Base-by-base conservation (phyloP, 768 basidiomycete species). In the Calocera viscosa region DNA sequence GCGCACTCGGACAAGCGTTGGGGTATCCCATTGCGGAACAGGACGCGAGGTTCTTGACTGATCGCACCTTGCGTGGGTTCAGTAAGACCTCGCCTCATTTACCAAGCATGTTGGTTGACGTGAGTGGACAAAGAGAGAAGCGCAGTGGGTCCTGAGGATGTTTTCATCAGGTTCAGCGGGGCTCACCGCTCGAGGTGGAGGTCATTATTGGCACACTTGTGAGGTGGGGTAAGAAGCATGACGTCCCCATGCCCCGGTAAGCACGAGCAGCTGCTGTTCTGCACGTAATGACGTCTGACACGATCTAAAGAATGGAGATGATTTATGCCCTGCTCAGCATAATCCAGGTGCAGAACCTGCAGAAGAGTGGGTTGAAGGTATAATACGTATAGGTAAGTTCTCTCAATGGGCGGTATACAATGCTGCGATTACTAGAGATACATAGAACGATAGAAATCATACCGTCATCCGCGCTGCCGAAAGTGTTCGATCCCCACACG, bases 321-420 rank as follows among this genome's bases (percentile, higher is more conserved):
- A 32, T 60, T 3, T 60, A 60, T 30, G 53, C 53, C 11, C 53
- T 60, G 30, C 53, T 60, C 53, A 60, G 53, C 53, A 60, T 60
- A 26, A 60, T 60, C 22, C 53, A 60, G 30, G 53, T 60, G 30
- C 53, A 60, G 30, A 60, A 60, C 19, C 53, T 60, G 26, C 26
- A 60, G 30, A 26, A 22, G 53, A 30, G 26, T 32, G 53, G 30
- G 8, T 12, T 60, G 53, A 60, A 60, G 53, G 53, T 60, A 60
- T 60, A 60, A 30, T 26, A 28, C 53, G 43, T 47, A 60, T 60
- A 60, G 26, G 53, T 26, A 30, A 32, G 24, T 5, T 28, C 30
- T 26, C 30, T 26, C 24, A 60, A 19, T 22, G 11, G 53, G 7
- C 26, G 53, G 53, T 60, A 60, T 60, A 60, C 53, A 47, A 60